Evolutionary conservation across 1,284 basidiomycete species (phyloP).

Genomic region (Athelia psychrophila): DNA sequence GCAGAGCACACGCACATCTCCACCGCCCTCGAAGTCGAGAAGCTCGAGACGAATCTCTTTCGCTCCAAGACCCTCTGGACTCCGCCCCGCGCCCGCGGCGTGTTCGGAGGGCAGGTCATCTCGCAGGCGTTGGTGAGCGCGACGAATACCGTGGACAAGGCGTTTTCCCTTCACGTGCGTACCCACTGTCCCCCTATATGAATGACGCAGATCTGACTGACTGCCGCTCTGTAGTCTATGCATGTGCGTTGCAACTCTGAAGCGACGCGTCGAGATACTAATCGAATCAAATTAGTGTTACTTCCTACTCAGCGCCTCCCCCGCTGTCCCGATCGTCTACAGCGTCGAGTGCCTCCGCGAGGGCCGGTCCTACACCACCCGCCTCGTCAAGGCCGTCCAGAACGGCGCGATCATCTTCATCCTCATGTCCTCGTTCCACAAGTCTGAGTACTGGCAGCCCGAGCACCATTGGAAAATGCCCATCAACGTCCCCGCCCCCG

Average conservation of each 20-base stretch:
- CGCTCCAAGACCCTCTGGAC: slow-evolving; percentile 72
- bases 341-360: slow-evolving; percentile 84
- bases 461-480: slow-evolving; percentile 66
- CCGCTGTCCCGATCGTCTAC: slow-evolving; percentile 79
- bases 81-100: slow-evolving; percentile 68
- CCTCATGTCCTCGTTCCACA: slow-evolving; percentile 84
- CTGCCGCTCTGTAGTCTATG: slow-evolving; percentile 45
- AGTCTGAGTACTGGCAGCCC: slow-evolving; percentile 75
- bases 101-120: slow-evolving; percentile 91
- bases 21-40: slow-evolving; percentile 73
- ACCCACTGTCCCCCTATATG: slow-evolving; percentile 3
- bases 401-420: slow-evolving; percentile 78
- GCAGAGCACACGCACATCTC: slow-evolving; percentile 62
- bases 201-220: not conserved
- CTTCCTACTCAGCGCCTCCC: slow-evolving; percentile 77
- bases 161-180: slow-evolving; percentile 73
- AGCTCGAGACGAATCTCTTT: slow-evolving; percentile 74
- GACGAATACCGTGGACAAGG: slow-evolving; percentile 66
- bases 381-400: slow-evolving; percentile 68
- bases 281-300: slow-evolving; percentile 59
- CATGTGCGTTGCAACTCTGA: slow-evolving; percentile 49
- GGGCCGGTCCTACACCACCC: slow-evolving; percentile 72
- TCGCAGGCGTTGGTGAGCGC: slow-evolving; percentile 84
- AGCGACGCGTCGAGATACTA: not conserved
- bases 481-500: slow-evolving; percentile 48